A percentile compares a stretch with the other conserved stretches of the same genome.
Evolutionary conservation across 2,329 filamentous ascomycete genomes (phyloP).

Genomic region (Fusarium sambucinum): DNA sequence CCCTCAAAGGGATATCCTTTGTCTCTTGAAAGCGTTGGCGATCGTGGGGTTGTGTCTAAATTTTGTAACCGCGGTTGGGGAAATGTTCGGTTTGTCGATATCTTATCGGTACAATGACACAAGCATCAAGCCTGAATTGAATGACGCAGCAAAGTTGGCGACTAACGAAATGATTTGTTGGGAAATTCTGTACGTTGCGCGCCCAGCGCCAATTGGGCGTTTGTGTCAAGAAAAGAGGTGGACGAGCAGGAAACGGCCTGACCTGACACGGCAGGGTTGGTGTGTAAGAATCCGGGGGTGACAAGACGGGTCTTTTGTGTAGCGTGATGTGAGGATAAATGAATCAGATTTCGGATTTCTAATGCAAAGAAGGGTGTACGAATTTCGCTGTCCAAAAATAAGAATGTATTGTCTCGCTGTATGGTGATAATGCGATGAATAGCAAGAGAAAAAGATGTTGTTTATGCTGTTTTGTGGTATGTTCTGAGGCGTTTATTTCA

Average conservation of each 20-base stretch:
- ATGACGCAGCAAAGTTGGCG: conserved; percentile 9
- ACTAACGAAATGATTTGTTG: conserved; percentile 4
- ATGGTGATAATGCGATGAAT: neutral
- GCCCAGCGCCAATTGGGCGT: conserved; percentile 38
- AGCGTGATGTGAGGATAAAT: conserved; percentile 24
- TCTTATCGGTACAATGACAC: conserved; percentile 36
- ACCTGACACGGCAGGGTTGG: conserved; percentile 35
- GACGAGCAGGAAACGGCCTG: conserved; percentile 29
- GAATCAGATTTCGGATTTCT: conserved; percentile 15
- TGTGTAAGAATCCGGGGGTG: conserved; percentile 27
- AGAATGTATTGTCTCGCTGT: neutral
- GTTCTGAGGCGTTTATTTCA: conserved; percentile 7
- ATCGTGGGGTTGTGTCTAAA: neutral
- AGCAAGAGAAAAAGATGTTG: conserved; percentile 1
- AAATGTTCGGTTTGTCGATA: conserved; percentile 22
- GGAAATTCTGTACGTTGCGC: conserved; percentile 17
- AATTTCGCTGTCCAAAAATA: neutral
- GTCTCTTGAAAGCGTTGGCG: conserved; percentile 6
- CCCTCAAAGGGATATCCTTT: conserved; percentile 18
- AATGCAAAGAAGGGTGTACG: conserved; percentile 1
- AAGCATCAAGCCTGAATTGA: conserved; percentile 23
- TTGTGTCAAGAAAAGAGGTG: conserved; percentile 9
- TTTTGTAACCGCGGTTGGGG: neutral
- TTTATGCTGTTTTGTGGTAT: neutral
- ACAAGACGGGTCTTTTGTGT: conserved; percentile 27